Evolutionary conservation across 805 yeast species (phyloP), one percentile per base, ranked within the genome.

Genomic region (Saccharomycopsis amapae): DNA sequence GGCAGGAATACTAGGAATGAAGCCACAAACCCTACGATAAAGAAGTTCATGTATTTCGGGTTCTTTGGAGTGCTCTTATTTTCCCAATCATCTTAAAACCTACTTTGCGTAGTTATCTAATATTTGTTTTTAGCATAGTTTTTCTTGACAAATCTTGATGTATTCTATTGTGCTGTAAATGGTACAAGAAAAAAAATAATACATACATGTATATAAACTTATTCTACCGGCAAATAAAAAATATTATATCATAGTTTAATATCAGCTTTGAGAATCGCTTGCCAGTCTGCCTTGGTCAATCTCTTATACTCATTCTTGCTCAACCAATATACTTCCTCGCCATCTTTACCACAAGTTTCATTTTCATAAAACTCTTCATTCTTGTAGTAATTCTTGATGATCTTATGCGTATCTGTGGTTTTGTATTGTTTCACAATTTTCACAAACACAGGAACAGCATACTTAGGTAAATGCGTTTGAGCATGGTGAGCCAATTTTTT

Each of bases 391-490:
- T 77, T 79, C 62, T 84, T 85, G 10, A 82, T 75, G 12, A 89
- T 77, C 67, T 89, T 89, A 64, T 85, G 89, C 60, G 85, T 90
- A 53, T 85, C 90, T 2, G 85, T 78, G 39, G 78, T 75, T 54
- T 75, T 73, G 50, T 88, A 80, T 42, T 66, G 64, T 28, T 66
- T 60, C 34, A 77, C 81, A 57, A 87, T 74, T 60, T 87, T 84
- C 43, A 87, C 63, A 58, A 89, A 87, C 32, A 81, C 71, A 0
- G 97, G 97, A 30, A 86, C 69, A 0, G 97, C 95, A 64, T 85
- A 89, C 55, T 74, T 78, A 20, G 97, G 96, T 50, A 89, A 69
- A 28, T 74, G n/a, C n/a, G n/a, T n/a, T n/a, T n/a, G n/a, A n/a
- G 31, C n/a, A n/a, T n/a, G n/a, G n/a, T n/a, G n/a, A n/a, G n/a